Conservation (phyloP, 805 yeast genomes). For the Teunomyces atbi region DNA sequence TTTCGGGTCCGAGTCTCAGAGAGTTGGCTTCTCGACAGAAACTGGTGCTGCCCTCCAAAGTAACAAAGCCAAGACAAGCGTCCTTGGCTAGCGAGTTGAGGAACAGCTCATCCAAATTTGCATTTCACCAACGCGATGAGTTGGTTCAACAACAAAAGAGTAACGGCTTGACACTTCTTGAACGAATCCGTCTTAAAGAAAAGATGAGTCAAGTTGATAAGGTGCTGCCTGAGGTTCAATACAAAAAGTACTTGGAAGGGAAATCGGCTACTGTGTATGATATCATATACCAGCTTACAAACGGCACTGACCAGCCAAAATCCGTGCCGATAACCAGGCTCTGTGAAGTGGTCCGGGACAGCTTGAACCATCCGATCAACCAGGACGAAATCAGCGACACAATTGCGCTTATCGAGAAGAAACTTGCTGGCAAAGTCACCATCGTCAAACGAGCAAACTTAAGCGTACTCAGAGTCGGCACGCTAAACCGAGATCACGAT, state of each 20-base stretch:
- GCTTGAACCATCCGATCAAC: slow-evolving; percentile 29
- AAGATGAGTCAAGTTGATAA: slow-evolving; percentile 11
- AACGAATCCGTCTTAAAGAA: slow-evolving; percentile 41
- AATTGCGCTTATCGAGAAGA: slow-evolving; percentile 19
- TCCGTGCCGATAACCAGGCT: slow-evolving; percentile 24
- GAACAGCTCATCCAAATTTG: slow-evolving; percentile 37
- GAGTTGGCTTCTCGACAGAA: neutral
- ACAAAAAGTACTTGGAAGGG: slow-evolving; percentile 22
- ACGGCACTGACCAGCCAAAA: slow-evolving; percentile 1
- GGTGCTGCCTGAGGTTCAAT: slow-evolving; percentile 19
- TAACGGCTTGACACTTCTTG: slow-evolving; percentile 34
- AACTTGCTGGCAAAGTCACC: slow-evolving; percentile 17
- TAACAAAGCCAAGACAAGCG: slow-evolving; percentile 9
- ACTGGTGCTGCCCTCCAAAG: slow-evolving; percentile 7
- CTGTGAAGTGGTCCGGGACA: slow-evolving; percentile 30
- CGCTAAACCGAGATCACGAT: slow-evolving; percentile 28
- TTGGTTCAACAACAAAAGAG: slow-evolving; percentile 13
- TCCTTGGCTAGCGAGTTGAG: slow-evolving; percentile 15
- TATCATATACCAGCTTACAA: slow-evolving; percentile 28
- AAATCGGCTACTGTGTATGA: slow-evolving; percentile 34
- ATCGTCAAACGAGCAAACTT: slow-evolving; percentile 22
- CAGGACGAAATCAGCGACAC: slow-evolving; percentile 29
- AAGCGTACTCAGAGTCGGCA: slow-evolving; percentile 24
- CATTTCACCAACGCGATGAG: slow-evolving; percentile 18
- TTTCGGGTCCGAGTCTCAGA: neutral